These are phyloP conservation scores for Elsinoe necatrix DNA, from an alignment of 2,329 filamentous ascomycete genomes.

Conservation along the genomic window DNA sequence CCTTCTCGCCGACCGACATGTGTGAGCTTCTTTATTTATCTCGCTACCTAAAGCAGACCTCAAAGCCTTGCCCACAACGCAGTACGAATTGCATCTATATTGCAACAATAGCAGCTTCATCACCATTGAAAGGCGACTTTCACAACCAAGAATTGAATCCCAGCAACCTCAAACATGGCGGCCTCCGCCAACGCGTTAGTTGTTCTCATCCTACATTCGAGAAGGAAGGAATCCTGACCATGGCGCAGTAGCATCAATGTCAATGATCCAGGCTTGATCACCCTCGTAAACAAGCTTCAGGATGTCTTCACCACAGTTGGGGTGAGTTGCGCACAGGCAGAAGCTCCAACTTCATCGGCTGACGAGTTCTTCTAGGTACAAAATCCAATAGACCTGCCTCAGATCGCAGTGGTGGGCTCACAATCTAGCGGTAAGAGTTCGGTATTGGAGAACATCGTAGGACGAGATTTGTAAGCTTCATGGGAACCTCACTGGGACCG, in stretches of 20 bases:
- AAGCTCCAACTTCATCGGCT: not conserved
- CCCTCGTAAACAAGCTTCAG: slow-evolving; percentile 95
- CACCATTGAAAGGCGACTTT: not conserved
- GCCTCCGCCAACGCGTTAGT: slow-evolving; percentile 18
- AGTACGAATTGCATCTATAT: not conserved
- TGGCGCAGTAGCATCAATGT: slow-evolving; percentile 55
- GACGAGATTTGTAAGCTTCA: slow-evolving; percentile 80
- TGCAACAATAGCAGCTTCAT: not conserved
- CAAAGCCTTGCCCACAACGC: not conserved
- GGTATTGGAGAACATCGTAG: slow-evolving; percentile 96
- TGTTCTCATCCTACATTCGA: not conserved
- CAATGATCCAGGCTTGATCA: slow-evolving; percentile 61
- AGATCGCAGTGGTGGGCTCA: slow-evolving; percentile 96
- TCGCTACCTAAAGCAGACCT: slow-evolving; percentile 6
- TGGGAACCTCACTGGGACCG: not conserved
- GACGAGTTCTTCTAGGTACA: slow-evolving; percentile 55
- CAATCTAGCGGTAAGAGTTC: slow-evolving; percentile 99
- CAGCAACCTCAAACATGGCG: slow-evolving; percentile 17
- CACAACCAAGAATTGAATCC: not conserved
- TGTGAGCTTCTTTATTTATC: slow-evolving; percentile 13
- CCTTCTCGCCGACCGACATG: not conserved
- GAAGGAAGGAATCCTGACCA: slow-evolving; percentile 8
- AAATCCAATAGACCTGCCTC: slow-evolving; percentile 97
- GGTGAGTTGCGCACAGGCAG: slow-evolving; percentile 40
- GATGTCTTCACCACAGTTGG: slow-evolving; percentile 98